Percentiles rank a stretch among this genome's conserved stretches.
Conservation (phyloP, 495 filamentous ascomycete genomes). For the Daldinia loculata region DNA sequence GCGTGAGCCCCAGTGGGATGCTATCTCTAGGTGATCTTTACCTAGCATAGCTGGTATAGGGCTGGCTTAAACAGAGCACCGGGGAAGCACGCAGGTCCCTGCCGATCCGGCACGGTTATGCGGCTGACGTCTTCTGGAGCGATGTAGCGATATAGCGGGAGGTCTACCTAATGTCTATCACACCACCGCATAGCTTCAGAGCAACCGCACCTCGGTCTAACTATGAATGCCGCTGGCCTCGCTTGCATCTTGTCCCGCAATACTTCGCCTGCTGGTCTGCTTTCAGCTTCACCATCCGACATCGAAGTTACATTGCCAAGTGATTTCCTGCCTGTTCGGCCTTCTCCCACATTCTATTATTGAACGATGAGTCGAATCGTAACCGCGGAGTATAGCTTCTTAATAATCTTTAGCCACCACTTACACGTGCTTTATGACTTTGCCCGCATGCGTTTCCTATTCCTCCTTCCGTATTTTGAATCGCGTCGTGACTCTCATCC, state of each 20-base stretch:
- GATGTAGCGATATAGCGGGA: constrained; percentile 10
- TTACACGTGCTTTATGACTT: constrained; percentile 6
- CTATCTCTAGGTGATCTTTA: constrained; percentile 17
- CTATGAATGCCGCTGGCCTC: constrained; percentile 16
- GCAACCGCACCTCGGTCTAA: constrained; percentile 39
- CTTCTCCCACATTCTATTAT: background rate
- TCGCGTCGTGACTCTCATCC: constrained; percentile 20
- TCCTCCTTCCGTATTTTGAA: constrained; percentile 40
- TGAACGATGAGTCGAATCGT: constrained; percentile 8
- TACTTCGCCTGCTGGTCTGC: constrained; percentile 10
- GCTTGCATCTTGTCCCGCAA: constrained; percentile 22
- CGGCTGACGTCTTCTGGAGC: constrained; percentile 18
- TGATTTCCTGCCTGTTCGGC: constrained; percentile 12
- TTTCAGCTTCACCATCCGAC: constrained; percentile 19
- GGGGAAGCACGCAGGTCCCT: constrained; percentile 11
- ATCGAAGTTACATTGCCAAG: constrained; percentile 37
- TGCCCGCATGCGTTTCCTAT: constrained; percentile 12
- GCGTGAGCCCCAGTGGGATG: background rate
- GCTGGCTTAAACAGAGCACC: constrained; percentile 13
- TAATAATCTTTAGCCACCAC: constrained; percentile 20
- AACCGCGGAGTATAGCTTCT: constrained; percentile 11
- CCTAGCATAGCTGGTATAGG: constrained; percentile 16
- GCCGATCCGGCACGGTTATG: constrained; percentile 33
- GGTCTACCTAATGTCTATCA: constrained; percentile 13
- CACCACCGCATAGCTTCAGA: constrained; percentile 25